phyloP scores from a whole-genome alignment of 2,329 filamentous ascomycete genomes.

The Leptographium wingfieldii region DNA sequence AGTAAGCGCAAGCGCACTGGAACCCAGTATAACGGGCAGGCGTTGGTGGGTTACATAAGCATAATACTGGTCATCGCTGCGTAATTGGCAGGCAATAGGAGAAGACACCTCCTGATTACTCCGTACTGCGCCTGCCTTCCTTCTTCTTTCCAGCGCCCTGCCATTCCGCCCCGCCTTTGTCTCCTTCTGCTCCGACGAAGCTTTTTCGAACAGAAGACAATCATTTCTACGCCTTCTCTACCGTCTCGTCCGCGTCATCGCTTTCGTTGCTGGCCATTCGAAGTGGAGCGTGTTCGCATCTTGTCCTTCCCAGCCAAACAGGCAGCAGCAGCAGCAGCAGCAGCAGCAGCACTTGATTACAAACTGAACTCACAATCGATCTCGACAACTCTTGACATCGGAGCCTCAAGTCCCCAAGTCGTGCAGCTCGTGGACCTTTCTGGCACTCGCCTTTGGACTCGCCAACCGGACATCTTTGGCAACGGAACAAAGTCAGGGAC shows the following conservation, averaged over 20 bases:
- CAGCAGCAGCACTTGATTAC: too few relatives aligned
- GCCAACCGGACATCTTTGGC: not conserved
- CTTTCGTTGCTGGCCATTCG: conserved; percentile 17
- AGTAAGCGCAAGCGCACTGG: too few relatives aligned
- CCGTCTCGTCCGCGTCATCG: conserved; percentile 19
- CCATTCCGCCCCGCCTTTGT: not conserved
- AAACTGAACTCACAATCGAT: too few relatives aligned
- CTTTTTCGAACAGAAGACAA: not conserved
- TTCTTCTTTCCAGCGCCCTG: not conserved
- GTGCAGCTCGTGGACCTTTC: not conserved
- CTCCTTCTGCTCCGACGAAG: not conserved
- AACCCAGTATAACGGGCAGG: too few relatives aligned
- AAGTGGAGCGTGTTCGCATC: conserved; percentile 1
- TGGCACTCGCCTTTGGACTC: not conserved
- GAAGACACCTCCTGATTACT: not conserved
- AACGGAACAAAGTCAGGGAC: not conserved
- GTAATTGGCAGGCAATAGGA: not conserved
- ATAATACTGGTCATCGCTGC: not conserved
- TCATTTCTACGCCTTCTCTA: conserved; percentile 2
- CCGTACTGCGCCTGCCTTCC: not conserved
- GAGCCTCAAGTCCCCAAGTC: too few relatives aligned
- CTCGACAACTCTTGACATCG: not conserved
- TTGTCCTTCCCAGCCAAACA: not conserved
- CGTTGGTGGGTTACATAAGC: not conserved
- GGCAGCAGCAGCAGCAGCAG: too few relatives aligned